Percentiles rank a stretch among this genome's conserved stretches.
Conservation (phyloP, 2,329 filamentous ascomycete genomes). For the Trichothecium sympodiale region DNA sequence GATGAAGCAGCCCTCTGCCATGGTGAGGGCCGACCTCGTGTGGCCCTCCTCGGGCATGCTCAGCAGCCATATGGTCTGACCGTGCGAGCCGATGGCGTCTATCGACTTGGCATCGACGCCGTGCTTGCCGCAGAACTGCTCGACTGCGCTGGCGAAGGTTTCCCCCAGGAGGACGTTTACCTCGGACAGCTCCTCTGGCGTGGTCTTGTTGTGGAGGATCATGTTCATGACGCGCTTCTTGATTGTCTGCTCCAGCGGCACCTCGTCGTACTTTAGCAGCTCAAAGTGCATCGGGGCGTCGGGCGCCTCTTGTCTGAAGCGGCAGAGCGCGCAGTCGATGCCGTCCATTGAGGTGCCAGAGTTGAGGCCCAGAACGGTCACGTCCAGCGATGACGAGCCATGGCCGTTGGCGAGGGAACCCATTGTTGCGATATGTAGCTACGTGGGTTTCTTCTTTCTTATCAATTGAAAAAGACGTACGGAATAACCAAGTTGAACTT, state of each 20-base stretch:
- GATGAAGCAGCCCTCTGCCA: constrained; percentile 45
- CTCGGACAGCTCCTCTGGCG: constrained; percentile 41
- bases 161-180: constrained; percentile 47
- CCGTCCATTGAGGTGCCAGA: constrained; percentile 38
- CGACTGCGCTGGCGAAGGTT: constrained; percentile 40
- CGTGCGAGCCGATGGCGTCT: constrained; percentile 44
- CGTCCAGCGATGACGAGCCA: too few relatives aligned
- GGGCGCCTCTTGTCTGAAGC: constrained; percentile 40
- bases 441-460: too few relatives aligned
- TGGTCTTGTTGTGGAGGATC: constrained; percentile 41
- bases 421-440: too few relatives aligned
- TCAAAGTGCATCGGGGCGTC: constrained; percentile 42
- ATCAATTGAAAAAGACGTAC: too few relatives aligned
- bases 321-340: constrained; percentile 48
- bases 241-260: constrained; percentile 39
- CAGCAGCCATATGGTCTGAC: constrained; percentile 46
- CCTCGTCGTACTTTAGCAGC: constrained; percentile 44
- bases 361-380: constrained; percentile 39
- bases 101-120: constrained; percentile 29
- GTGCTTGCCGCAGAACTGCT: constrained; percentile 17
- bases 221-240: constrained; percentile 47
- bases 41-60: constrained; percentile 37
- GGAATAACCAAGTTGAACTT: too few relatives aligned
- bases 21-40: constrained; percentile 35
- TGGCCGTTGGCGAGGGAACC: too few relatives aligned